Evolutionary conservation across 192 early-diverging fungal species (phyloP).

Genomic region (Mortierella antarctica): DNA sequence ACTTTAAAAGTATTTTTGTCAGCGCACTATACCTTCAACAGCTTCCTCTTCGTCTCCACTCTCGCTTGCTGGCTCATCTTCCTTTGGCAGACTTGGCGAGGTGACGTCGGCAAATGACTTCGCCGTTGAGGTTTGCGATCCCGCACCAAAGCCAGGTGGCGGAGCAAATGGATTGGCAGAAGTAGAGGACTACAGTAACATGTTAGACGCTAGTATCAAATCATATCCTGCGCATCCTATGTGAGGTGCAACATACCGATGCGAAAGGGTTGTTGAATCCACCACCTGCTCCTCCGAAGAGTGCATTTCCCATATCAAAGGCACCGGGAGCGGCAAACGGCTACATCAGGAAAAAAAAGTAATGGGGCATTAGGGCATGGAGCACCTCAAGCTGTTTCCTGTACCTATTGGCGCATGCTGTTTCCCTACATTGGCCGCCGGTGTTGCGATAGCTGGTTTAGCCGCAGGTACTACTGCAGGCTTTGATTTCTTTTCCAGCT

Average conservation of each 20-base stretch:
- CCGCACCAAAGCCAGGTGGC: slow-evolving; percentile 30
- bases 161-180: slow-evolving; percentile 33
- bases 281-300: slow-evolving; percentile 36
- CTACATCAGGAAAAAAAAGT: slow-evolving; percentile 1
- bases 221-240: neutral
- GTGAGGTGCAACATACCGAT: slow-evolving; percentile 13
- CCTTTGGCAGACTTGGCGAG: slow-evolving; percentile 16
- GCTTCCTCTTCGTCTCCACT: slow-evolving; percentile 27
- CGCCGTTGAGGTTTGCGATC: neutral
- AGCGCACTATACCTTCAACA: neutral
- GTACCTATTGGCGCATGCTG: neutral
- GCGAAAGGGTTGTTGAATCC: slow-evolving; percentile 51
- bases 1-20: neutral
- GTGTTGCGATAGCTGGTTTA: neutral
- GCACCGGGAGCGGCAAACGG: slow-evolving; percentile 42
- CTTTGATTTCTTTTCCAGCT: slow-evolving; percentile 58
- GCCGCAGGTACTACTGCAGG: slow-evolving; percentile 3
- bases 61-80: slow-evolving; percentile 28
- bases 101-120: slow-evolving; percentile 34
- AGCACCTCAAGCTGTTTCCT: neutral
- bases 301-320: slow-evolving; percentile 33
- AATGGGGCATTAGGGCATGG: neutral
- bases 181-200: slow-evolving; percentile 7
- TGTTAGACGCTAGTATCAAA: neutral
- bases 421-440: slow-evolving; percentile 25